These are phyloP conservation scores for Cymbopogon citratus DNA, from an alignment of 176 grass and related monocot genomes.

Conservation along the genomic window DNA sequence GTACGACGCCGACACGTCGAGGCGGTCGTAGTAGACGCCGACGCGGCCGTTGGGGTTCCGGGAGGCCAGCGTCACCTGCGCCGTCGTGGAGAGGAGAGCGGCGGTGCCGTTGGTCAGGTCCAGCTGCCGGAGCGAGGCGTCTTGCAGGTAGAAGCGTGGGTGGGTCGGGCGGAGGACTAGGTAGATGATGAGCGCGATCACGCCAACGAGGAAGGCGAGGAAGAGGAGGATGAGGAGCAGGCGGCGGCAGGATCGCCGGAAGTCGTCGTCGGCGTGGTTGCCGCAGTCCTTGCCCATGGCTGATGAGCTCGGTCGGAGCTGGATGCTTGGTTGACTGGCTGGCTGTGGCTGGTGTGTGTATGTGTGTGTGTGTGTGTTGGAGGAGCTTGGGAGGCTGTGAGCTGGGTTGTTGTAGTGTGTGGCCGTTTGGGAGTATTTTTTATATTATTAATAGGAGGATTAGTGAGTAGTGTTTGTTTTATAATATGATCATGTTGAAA, in stretches of 20 bases:
- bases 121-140: slow-evolving; percentile 45
- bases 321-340: no score
- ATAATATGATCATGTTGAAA: slow-evolving; percentile 5
- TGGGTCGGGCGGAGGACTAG: slow-evolving; percentile 69
- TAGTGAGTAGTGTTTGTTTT: background rate
- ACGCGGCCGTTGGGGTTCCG: slow-evolving; percentile 80
- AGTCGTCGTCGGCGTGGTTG: slow-evolving; percentile 48
- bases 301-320: background rate
- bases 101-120: slow-evolving; percentile 27
- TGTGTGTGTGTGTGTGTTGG: no score
- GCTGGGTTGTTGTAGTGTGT: no score
- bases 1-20: slow-evolving; percentile 70
- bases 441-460: no score
- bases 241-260: background rate
- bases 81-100: slow-evolving; percentile 25
- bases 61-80: slow-evolving; percentile 71
- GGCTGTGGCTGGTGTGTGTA: no score
- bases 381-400: no score
- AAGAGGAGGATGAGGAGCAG: background rate
- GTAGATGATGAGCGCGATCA: slow-evolving; percentile 62
- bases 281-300: slow-evolving; percentile 34
- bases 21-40: slow-evolving; percentile 74
- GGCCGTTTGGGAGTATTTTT: no score
- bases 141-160: slow-evolving; percentile 75
- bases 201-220: slow-evolving; percentile 23